These are phyloP conservation scores for Dactylellina parvicollis DNA, from an alignment of 2,329 filamentous ascomycete genomes.

Conservation along the genomic window DNA sequence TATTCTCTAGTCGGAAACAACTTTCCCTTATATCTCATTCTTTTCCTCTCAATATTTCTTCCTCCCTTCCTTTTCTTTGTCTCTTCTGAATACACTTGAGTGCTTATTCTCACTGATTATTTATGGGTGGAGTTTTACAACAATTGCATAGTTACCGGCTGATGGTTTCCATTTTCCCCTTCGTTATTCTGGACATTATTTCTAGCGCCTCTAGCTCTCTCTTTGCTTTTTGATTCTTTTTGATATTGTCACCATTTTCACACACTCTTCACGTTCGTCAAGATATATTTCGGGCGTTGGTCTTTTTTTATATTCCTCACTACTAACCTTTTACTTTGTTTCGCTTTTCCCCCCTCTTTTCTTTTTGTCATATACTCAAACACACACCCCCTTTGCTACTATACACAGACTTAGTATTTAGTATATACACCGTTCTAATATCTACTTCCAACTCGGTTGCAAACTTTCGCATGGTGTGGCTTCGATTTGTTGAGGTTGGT, in stretches of 20 bases:
- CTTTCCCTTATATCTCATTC: background rate
- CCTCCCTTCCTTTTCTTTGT: constrained; percentile 1
- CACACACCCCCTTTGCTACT: constrained; percentile 14
- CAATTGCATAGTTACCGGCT: constrained; percentile 54
- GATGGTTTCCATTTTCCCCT: constrained; percentile 29
- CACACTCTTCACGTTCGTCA: constrained; percentile 16
- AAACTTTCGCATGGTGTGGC: background rate
- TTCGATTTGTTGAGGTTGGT: background rate
- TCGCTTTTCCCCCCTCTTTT: background rate
- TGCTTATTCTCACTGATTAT: constrained; percentile 32
- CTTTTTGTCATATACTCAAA: constrained; percentile 44
- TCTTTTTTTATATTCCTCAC: background rate
- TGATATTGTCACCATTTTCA: constrained; percentile 10
- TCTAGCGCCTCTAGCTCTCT: constrained; percentile 39
- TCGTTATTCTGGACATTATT: constrained; percentile 35
- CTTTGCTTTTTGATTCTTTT: constrained; percentile 10
- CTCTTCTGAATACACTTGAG: background rate
- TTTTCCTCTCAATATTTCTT: constrained; percentile 3
- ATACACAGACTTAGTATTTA: constrained; percentile 31
- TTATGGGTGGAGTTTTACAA: constrained; percentile 54
- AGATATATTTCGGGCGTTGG: constrained; percentile 30
- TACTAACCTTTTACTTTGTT: background rate
- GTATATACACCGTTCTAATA: constrained; percentile 53
- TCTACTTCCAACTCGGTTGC: constrained; percentile 24
- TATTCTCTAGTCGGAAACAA: background rate